Base-by-base conservation (phyloP, 805 yeast genomes). In the Metschnikowia kofuensis region DNA sequence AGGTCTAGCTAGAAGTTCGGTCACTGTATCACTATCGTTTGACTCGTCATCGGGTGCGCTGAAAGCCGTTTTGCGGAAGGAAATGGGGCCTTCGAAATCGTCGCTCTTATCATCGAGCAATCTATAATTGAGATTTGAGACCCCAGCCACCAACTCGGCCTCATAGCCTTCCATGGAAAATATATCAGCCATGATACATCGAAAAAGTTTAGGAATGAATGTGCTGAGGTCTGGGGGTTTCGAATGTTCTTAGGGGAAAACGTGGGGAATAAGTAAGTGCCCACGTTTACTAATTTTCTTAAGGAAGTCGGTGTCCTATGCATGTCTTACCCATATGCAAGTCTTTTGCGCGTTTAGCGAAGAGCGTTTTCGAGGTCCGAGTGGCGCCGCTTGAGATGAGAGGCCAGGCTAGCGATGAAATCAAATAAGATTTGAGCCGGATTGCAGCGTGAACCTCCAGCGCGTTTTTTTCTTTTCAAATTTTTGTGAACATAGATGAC, bases 111-210 rank as follows among this genome's bases (percentile, higher is more conserved):
- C 60, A 21, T 59, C 63, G 9, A 64, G 40, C 28, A 65, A 56
- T 37, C 54, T 47, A 44, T 67, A 67, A 57, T 67, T 67, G 49
- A 66, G 62, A 35, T 52, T 55, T 12, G 45, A 40, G 12, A 52
- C 29, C 21, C 56, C 58, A 29, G 42, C 37, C 7, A 48, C 37
- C 42, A 53, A 43, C 11, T 50, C 47, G 47, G 57, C 40, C 51
- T 59, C 65, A 43, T 64, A 64, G 53, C 65, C 74, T 40, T 69
- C 74, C 74, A 69, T 69, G 39, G 57, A 51, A 47, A 69, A 69
- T 13, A 69, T 62, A 35, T 61, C 71, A 14, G 72, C 54, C 74
- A 69, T 69, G 34, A 28, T 53, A 13, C 50, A 47, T 47, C 32
- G 32, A 30, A 5, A 12, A 30, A 10, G 2, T 6, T 10, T 30